These are phyloP conservation scores for Globisporangium abappressorium DNA, from an alignment of 352 stramenopile species.

Conservation along the genomic window DNA sequence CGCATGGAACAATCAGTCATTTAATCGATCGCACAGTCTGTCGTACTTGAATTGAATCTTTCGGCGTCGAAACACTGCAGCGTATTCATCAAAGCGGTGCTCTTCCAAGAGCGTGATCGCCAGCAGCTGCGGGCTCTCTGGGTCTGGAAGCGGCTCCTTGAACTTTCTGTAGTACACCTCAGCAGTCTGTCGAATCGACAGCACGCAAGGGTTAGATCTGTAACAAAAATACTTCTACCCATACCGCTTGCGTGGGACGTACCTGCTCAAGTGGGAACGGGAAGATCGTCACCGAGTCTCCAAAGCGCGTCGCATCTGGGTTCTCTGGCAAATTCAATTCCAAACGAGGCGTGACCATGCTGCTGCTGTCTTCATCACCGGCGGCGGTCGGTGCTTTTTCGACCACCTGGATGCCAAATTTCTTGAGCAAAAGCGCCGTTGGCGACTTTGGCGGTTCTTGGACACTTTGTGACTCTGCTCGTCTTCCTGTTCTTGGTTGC, in stretches of 20 bases:
- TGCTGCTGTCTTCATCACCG: not conserved
- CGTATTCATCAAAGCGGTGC: slow-evolving; percentile 46
- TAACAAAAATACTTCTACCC: not conserved
- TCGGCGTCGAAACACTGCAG: slow-evolving; percentile 58
- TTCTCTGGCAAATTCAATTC: slow-evolving; percentile 37
- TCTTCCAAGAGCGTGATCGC: slow-evolving; percentile 48
- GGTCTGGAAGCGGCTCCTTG: slow-evolving; percentile 70
- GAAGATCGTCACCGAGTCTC: slow-evolving; percentile 39
- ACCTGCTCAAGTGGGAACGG: slow-evolving; percentile 69
- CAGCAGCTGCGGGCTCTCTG: slow-evolving; percentile 37
- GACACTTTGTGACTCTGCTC: not conserved
- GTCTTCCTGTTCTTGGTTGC: slow-evolving; percentile 8
- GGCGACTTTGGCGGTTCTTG: slow-evolving; percentile 17
- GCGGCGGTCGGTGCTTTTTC: slow-evolving; percentile 11
- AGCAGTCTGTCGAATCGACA: slow-evolving; percentile 29
- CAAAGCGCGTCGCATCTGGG: slow-evolving; percentile 44
- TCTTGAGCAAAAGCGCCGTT: slow-evolving; percentile 33
- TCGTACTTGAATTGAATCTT: slow-evolving; percentile 52
- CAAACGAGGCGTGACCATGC: slow-evolving; percentile 27
- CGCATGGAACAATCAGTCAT: not conserved
- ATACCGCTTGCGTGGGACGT: not conserved
- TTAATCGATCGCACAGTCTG: too few species aligned
- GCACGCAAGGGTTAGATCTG: not conserved
- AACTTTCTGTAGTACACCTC: slow-evolving; percentile 82
- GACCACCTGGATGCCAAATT: slow-evolving; percentile 39